Evolutionary conservation across 2,329 filamentous ascomycete genomes (phyloP), one percentile per base, ranked within the genome.

Genomic region (Aspergillus clavatus): DNA sequence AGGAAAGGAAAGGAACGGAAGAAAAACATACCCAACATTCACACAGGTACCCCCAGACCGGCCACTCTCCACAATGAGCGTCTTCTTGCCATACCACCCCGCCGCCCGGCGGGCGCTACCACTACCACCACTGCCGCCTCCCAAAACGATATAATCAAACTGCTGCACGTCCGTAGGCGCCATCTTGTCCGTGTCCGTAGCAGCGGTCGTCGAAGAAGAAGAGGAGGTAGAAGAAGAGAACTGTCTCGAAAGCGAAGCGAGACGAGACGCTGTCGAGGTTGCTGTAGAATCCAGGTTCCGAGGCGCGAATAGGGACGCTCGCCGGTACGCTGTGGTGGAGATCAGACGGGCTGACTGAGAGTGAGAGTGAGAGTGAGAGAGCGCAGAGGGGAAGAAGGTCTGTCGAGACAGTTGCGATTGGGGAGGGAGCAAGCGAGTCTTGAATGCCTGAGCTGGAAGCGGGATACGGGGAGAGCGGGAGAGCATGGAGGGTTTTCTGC

Each of bases 101-200:
- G 73, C 67, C 11, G 73, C 74, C 57, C 74, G 65, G 47, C 74
- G 68, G 37, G 70, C 72, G 43, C 73, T 71, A 44, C 71, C 74
- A 51, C 71, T 72, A 28, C 76, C 76, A 50, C 74, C 75, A 50
- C 72, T 75, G 40, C 76, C 76, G 54, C 75, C 76, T 45, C 76
- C 76, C 53, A 78, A 70, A 46, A 79, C 74, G 45, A 79, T 75
- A 53, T 76, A 79, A 56, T 79, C 76, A 57, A 76, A 78, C 46
- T 71, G 67, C 48, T 72, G 70, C 19, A 66, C 61, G 29, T 66
- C 61, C 5, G 71, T 64, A 19, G 75, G 73, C 47, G 72, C 67
- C 73, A 75, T 76, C 43, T 48, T 60, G 43, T 50, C 60, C 24
- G 62, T 61, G n/a, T 56, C 49, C n/a, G 51, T 29, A 3, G 40